Conservation (phyloP, 169 alveolate species). For the Perkinsus marinus region DNA sequence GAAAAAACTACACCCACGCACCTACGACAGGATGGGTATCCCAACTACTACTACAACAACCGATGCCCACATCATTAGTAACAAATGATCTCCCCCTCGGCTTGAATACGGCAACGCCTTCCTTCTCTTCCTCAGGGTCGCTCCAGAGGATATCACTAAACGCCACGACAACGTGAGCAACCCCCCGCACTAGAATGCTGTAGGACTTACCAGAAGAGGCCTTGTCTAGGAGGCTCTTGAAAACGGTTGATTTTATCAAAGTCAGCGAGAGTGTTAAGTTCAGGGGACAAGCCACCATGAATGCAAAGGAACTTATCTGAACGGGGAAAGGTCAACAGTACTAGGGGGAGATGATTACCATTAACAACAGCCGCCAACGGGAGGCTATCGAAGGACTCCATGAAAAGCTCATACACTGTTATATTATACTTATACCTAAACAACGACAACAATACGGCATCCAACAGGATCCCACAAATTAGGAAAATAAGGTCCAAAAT, state of each 20-base stretch:
- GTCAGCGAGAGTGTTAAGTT: constrained; percentile 43
- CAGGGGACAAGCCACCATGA: constrained; percentile 92
- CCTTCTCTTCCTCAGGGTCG: constrained; percentile 82
- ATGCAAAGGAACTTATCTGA: constrained; percentile 65
- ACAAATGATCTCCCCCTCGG: constrained; percentile 14
- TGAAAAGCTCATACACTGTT: constrained; percentile 70
- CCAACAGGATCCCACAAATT: too few species aligned
- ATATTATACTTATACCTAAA: constrained; percentile 70
- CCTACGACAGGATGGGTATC: constrained; percentile 48
- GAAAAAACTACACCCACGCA: constrained; percentile 73
- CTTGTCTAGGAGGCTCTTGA: constrained; percentile 88
- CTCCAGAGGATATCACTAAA: constrained; percentile 73
- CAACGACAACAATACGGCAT: too few species aligned
- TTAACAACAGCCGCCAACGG: constrained; percentile 50
- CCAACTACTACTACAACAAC: background rate
- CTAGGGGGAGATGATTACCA: background rate
- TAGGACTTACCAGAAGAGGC: constrained; percentile 64
- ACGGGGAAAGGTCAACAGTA: background rate
- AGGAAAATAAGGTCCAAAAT: too few species aligned
- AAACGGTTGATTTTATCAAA: constrained; percentile 61
- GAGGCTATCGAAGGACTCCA: constrained; percentile 74
- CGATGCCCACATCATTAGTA: background rate
- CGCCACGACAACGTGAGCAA: background rate
- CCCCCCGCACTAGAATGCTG: too few species aligned
- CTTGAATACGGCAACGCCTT: constrained; percentile 37